These are phyloP conservation scores for Phytopythium mirpurense DNA, from an alignment of 352 stramenopile genomes.

Conservation along the genomic window DNA sequence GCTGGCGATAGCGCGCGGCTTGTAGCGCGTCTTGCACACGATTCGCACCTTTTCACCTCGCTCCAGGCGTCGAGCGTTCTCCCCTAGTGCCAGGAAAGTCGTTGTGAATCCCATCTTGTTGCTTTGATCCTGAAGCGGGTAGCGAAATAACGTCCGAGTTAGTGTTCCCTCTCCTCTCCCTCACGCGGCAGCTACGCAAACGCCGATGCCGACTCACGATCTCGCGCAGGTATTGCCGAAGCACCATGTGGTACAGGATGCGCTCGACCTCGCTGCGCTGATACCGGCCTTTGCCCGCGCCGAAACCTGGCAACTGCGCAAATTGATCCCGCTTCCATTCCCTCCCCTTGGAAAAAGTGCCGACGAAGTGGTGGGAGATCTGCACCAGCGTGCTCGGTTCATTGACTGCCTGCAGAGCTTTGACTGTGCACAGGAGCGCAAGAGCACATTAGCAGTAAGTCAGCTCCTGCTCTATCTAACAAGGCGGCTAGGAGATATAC, in stretches of 20 bases:
- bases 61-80: conserved; percentile 42
- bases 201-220: conserved; percentile 30
- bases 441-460: background rate
- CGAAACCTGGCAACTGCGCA: conserved; percentile 49
- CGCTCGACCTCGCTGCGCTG: conserved; percentile 75
- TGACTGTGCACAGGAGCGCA: conserved; percentile 21
- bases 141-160: background rate
- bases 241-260: conserved; percentile 86
- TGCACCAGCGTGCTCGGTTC: conserved; percentile 70
- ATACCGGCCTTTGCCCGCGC: conserved; percentile 67
- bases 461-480: background rate
- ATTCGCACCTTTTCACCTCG: conserved; percentile 70
- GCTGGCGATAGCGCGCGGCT: conserved; percentile 19
- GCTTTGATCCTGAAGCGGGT: conserved; percentile 48
- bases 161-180: background rate
- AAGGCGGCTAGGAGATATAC: no score
- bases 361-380: conserved; percentile 69
- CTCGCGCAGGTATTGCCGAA: conserved; percentile 79
- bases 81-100: conserved; percentile 65
- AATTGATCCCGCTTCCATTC: conserved; percentile 70
- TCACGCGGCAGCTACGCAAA: background rate
- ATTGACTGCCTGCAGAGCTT: conserved; percentile 53
- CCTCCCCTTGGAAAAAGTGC: conserved; percentile 54
- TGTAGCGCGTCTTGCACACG: conserved; percentile 72
- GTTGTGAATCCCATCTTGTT: conserved; percentile 83